These are phyloP conservation scores for Penicillium aurantiogriseum DNA, from an alignment of 2,329 filamentous ascomycete species.

Conservation along the genomic window DNA sequence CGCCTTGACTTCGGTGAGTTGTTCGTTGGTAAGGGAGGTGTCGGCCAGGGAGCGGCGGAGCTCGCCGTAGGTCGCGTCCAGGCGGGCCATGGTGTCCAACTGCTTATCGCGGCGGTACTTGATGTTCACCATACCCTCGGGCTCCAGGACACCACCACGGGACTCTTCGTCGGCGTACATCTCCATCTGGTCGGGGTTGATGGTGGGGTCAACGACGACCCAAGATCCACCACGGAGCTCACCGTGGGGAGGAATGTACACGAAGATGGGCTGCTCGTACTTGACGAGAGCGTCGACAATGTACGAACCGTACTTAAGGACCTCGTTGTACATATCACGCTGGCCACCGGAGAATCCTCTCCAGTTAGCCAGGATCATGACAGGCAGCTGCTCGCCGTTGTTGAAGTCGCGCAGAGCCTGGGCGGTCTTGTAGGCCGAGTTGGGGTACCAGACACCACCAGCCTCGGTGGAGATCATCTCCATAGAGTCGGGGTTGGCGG, in stretches of 20 bases:
- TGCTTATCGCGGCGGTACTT: slow-evolving; percentile 98
- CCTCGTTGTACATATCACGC: slow-evolving; percentile 99
- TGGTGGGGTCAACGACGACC: slow-evolving; percentile 98
- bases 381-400: slow-evolving; percentile 92
- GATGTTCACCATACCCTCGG: slow-evolving; percentile 97
- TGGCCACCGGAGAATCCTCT: slow-evolving; percentile 99
- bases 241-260: slow-evolving; percentile 95
- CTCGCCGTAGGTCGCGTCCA: slow-evolving; percentile 78
- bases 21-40: slow-evolving; percentile 66
- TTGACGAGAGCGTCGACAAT: slow-evolving; percentile 98
- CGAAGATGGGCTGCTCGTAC: slow-evolving; percentile 97
- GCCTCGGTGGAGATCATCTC: slow-evolving; percentile 94
- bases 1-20: slow-evolving; percentile 74
- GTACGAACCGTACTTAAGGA: slow-evolving; percentile 98
- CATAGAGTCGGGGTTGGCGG: slow-evolving; percentile 96
- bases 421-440: slow-evolving; percentile 99
- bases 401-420: slow-evolving; percentile 99
- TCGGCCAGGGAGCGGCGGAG: slow-evolving; percentile 77
- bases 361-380: slow-evolving; percentile 99
- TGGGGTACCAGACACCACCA: slow-evolving; percentile 99
- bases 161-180: slow-evolving; percentile 98
- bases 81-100: slow-evolving; percentile 92
- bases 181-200: slow-evolving; percentile 95
- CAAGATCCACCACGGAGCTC: slow-evolving; percentile 98
- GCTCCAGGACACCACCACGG: slow-evolving; percentile 94